These are phyloP conservation scores for Penicillium sumatraense DNA, from an alignment of 2,329 filamentous ascomycete species.

Conservation along the genomic window DNA sequence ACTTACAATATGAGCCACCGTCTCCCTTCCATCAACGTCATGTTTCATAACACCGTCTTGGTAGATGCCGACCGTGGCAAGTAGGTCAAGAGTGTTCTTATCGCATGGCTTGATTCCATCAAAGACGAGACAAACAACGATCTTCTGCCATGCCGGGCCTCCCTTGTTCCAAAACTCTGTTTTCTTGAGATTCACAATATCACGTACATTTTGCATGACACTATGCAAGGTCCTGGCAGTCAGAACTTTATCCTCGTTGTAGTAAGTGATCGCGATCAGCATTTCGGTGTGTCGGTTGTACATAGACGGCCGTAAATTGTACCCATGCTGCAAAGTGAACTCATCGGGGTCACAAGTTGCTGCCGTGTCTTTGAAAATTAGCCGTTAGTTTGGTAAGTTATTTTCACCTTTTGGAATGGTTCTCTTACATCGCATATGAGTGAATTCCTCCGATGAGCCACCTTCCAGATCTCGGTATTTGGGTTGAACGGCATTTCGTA, in stretches of 20 bases:
- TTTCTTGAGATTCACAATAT: constrained; percentile 14
- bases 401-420: not conserved
- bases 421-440: constrained; percentile 13
- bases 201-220: constrained; percentile 17
- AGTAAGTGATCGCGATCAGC: constrained; percentile 15
- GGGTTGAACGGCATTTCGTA: constrained; percentile 15
- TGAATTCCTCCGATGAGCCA: constrained; percentile 10
- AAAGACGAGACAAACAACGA: constrained; percentile 11
- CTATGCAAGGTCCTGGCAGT: constrained; percentile 14
- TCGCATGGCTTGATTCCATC: constrained; percentile 16
- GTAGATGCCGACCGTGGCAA: constrained; percentile 16
- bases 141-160: constrained; percentile 19
- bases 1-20: constrained; percentile 17
- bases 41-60: constrained; percentile 18
- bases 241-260: constrained; percentile 16
- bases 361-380: constrained; percentile 13
- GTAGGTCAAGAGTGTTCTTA: constrained; percentile 15
- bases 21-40: constrained; percentile 13
- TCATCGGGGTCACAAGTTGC: constrained; percentile 18
- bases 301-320: constrained; percentile 17
- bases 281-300: constrained; percentile 17
- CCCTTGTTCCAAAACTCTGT: constrained; percentile 17
- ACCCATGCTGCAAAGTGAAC: constrained; percentile 16
- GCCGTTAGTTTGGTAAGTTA: not conserved
- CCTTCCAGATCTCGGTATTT: constrained; percentile 12